These are phyloP conservation scores for Leccinum fuscescens DNA, from an alignment of 1,284 basidiomycete genomes.

Conservation along the genomic window DNA sequence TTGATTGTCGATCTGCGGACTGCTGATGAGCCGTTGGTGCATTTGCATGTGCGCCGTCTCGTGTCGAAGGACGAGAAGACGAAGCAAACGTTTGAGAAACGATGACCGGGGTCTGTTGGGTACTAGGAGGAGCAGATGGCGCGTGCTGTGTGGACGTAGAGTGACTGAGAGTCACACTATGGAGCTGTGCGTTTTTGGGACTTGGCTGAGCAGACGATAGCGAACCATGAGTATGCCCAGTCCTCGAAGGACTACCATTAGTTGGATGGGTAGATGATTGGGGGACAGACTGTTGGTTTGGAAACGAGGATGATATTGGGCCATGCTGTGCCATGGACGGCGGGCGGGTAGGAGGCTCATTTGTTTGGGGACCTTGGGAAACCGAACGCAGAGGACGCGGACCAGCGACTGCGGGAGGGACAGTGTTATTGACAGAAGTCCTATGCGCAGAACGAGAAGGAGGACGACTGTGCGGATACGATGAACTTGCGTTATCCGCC, in stretches of 20 bases:
- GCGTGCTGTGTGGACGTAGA: slow-evolving; percentile 16
- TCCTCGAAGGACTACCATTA: slow-evolving; percentile 17
- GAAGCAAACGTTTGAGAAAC: slow-evolving; percentile 18
- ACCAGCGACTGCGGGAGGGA: slow-evolving; percentile 28
- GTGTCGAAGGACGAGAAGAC: slow-evolving; percentile 32
- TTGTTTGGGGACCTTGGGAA: slow-evolving; percentile 30
- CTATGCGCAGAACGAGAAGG: slow-evolving; percentile 30
- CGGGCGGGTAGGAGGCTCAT: slow-evolving; percentile 28
- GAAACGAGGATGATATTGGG: slow-evolving; percentile 10
- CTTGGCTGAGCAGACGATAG: slow-evolving; percentile 26
- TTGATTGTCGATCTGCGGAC: slow-evolving; percentile 13
- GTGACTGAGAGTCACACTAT: slow-evolving; percentile 14
- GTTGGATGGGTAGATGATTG: slow-evolving; percentile 19
- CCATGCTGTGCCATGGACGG: slow-evolving; percentile 22
- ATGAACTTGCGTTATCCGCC: slow-evolving; percentile 14
- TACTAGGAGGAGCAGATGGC: slow-evolving; percentile 17
- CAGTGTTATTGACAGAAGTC: slow-evolving; percentile 15
- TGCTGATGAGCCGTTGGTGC: slow-evolving; percentile 10
- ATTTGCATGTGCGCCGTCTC: slow-evolving; percentile 17
- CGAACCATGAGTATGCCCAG: slow-evolving; percentile 8
- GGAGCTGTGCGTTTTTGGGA: slow-evolving; percentile 25
- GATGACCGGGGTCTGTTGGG: slow-evolving; percentile 23
- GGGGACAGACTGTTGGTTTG: slow-evolving; percentile 21
- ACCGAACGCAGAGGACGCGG: slow-evolving; percentile 30
- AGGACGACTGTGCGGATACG: slow-evolving; percentile 27